Percentiles rank a stretch among this genome's conserved stretches.
Conservation (phyloP, 2,329 filamentous ascomycete species). For the Colletotrichum navitas region DNA sequence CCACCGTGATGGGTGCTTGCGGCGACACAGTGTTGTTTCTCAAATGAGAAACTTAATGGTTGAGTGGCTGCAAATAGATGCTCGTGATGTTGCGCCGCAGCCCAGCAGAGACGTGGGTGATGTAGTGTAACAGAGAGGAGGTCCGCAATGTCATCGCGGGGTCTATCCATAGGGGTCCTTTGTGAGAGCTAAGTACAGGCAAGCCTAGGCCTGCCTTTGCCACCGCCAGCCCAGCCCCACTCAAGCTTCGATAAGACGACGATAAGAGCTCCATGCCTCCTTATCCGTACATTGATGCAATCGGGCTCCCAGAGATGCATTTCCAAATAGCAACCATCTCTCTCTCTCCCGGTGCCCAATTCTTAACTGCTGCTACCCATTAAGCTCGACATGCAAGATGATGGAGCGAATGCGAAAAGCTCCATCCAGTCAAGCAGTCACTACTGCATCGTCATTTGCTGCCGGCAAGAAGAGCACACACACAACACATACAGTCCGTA, state of each 20-base stretch:
- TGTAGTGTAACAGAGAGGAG: background rate
- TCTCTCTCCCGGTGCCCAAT: no score
- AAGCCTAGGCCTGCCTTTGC: background rate
- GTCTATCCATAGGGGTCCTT: background rate
- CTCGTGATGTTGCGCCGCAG: background rate
- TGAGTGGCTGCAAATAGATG: background rate
- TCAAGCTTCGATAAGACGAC: constrained; percentile 19
- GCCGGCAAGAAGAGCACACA: constrained; percentile 19
- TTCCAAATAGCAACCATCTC: background rate
- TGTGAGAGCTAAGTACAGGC: background rate
- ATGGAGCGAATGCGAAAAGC: no score
- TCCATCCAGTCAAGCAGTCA: constrained; percentile 1
- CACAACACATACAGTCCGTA: background rate
- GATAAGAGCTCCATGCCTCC: constrained; percentile 3
- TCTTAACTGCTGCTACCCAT: no score
- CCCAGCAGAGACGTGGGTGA: background rate
- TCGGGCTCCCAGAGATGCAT: background rate
- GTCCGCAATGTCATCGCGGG: constrained; percentile 26
- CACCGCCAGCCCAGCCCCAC: constrained; percentile 18
- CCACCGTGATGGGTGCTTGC: background rate
- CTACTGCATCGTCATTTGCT: background rate
- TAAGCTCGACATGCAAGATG: background rate
- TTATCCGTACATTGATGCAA: background rate
- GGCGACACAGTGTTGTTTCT: background rate
- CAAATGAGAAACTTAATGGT: no score